phyloP scores from a whole-genome alignment of 208 protist genomes.

The Leishmania tropica region DNA sequence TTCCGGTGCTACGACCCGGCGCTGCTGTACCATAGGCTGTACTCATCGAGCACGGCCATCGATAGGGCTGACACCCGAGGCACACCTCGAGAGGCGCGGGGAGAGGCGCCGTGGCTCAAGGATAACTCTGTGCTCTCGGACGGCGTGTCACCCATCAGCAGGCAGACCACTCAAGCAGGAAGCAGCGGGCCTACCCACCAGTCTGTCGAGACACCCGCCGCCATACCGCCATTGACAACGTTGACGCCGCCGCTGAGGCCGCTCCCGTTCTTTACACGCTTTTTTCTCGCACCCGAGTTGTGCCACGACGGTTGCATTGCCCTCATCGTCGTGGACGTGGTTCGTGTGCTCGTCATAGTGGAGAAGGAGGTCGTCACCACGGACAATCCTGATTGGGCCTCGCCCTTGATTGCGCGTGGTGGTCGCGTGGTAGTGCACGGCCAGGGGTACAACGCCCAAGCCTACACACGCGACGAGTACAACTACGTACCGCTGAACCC shows the following conservation, averaged over 20 bases:
- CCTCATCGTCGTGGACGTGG: slow-evolving; percentile 65
- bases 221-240: background rate
- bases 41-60: background rate
- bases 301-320: slow-evolving; percentile 54
- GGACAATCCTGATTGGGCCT: slow-evolving; percentile 48
- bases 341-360: slow-evolving; percentile 73
- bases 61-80: background rate
- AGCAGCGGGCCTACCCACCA: background rate
- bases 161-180: background rate
- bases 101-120: background rate
- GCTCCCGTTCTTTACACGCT: slow-evolving; percentile 52
- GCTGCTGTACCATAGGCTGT: slow-evolving; percentile 18
- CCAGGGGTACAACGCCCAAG: slow-evolving; percentile 52
- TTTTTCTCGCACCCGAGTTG: slow-evolving; percentile 76
- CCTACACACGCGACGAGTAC: slow-evolving; percentile 40
- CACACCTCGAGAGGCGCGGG: background rate
- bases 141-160: background rate
- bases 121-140: background rate
- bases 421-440: slow-evolving; percentile 41
- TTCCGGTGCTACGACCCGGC: slow-evolving; percentile 31
- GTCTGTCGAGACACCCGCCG: background rate
- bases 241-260: slow-evolving; percentile 17
- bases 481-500: slow-evolving; percentile 25
- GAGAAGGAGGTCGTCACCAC: slow-evolving; percentile 48
- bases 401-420: slow-evolving; percentile 30